Evolutionary conservation across 495 filamentous ascomycete genomes (phyloP), one percentile per base, ranked within the genome.

Genomic region (Tuber magnatum): DNA sequence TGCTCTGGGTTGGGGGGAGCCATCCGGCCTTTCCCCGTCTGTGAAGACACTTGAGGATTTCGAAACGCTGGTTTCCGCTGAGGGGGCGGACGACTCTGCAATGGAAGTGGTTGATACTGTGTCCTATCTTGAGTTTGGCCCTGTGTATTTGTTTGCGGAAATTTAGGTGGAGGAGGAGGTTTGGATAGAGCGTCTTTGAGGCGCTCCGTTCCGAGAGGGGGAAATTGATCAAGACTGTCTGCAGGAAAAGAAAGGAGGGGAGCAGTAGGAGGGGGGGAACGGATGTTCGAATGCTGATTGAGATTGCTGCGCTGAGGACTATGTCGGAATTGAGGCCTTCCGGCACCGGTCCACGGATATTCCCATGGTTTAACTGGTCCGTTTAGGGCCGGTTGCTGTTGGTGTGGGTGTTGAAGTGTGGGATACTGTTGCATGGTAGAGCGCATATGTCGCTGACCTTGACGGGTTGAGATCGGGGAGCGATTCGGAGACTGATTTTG

Each of bases 71-170:
- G 65, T 32, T 28, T 43, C 22, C n/a, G 16, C 12, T 61, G 61
- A 24, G 65, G 69, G n/a, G 39, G 73, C 20, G n/a, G 32, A 41
- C 69, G 76, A 40, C 61, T 73, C 20, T 79, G 56, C 38, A 71
- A 71, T 51, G 72, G 77, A 22, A 79, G n/a, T 20, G 73, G 76
- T 72, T 79, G 77, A n/a, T 79, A 75, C 51, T 79, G 77, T 28
- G 41, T 73, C 48, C 73, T 76, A 41, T 79, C 72, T 70, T 79
- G 77, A 28, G 70, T 75, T 75, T 75, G 72, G 32, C 70, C 39
- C 44, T 16, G 71, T 65, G 51, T 43, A 24, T 78, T 72, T 51
- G 61, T 65, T 18, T 79, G 69, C 28, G 72, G 42, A 41, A 28
- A 35, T n/a, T 48, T 70, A n/a, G 70, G 46, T 38, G 69, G 73